phyloP scores from a whole-genome alignment of 2,329 filamentous ascomycete genomes.

The Colletotrichum chrysophilum region DNA sequence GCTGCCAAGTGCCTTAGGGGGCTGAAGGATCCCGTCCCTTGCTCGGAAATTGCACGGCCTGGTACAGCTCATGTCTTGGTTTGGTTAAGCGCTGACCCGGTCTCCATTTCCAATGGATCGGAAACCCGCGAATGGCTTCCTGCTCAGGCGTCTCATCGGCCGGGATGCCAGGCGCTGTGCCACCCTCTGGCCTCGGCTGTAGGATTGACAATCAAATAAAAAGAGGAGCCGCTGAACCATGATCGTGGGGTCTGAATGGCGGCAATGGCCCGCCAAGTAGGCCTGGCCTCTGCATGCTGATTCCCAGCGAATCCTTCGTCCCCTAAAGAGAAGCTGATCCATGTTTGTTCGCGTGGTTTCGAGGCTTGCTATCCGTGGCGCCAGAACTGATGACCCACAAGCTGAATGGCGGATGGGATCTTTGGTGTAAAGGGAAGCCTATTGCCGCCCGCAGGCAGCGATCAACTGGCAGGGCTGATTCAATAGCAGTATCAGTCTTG shows the following conservation, averaged over 20 bases:
- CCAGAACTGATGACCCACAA: not conserved
- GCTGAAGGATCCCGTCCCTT: not conserved
- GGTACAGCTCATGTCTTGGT: not conserved
- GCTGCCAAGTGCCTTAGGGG: conserved; percentile 7
- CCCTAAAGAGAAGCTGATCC: not conserved
- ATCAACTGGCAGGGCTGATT: not conserved
- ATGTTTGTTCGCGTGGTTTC: not conserved
- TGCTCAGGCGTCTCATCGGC: not conserved
- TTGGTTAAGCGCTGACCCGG: conserved; percentile 11
- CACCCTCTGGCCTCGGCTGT: not conserved
- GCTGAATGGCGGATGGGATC: not conserved
- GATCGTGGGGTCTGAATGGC: not conserved
- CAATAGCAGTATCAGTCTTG: not conserved
- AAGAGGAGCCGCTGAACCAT: not conserved
- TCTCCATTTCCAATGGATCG: not conserved
- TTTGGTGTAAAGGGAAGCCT: not conserved
- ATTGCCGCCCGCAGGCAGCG: not conserved
- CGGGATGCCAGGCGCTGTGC: not conserved
- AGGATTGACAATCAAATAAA: not conserved
- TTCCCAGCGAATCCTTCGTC: not conserved
- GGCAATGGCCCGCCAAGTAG: not conserved
- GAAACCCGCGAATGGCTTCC: conserved; percentile 3
- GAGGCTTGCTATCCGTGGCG: not conserved
- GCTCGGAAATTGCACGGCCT: not conserved
- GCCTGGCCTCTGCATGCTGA: not conserved